Percentiles rank a stretch among this genome's conserved stretches.
These are phyloP conservation scores for Kwoniella pini DNA, from an alignment of 768 basidiomycete species.

Conservation along the genomic window DNA sequence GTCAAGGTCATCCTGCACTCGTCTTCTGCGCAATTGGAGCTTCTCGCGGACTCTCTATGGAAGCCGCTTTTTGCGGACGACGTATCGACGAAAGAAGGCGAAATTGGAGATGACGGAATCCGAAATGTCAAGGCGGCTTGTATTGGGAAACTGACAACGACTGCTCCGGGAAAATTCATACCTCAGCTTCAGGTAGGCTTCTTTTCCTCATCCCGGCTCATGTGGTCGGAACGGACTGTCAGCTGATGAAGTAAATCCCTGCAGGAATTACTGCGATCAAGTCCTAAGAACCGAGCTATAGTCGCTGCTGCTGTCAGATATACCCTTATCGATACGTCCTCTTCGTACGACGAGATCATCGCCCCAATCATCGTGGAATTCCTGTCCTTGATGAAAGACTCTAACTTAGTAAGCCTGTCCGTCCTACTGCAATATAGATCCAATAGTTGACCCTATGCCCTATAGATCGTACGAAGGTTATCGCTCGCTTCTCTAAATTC, in stretches of 20 bases:
- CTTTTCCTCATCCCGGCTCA: too few relatives aligned
- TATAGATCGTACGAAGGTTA: slow-evolving; percentile 81
- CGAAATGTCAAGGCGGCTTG: slow-evolving; percentile 95
- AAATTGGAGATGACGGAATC: slow-evolving; percentile 72
- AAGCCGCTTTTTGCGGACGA: slow-evolving; percentile 87
- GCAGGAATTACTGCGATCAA: slow-evolving; percentile 44
- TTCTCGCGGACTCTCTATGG: slow-evolving; percentile 88
- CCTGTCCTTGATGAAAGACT: slow-evolving; percentile 83
- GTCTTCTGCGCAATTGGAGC: slow-evolving; percentile 77
- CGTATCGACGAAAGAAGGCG: slow-evolving; percentile 2
- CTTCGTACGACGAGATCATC: slow-evolving; percentile 85
- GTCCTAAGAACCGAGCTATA: slow-evolving; percentile 67
- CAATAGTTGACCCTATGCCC: background rate
- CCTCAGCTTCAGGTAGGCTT: slow-evolving; percentile 87
- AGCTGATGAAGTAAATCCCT: too few relatives aligned
- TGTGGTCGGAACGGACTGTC: too few relatives aligned
- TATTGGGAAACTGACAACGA: slow-evolving; percentile 89
- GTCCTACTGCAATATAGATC: background rate
- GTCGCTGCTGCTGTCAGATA: slow-evolving; percentile 90
- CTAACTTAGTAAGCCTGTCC: slow-evolving; percentile 68
- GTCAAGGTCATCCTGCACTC: slow-evolving; percentile 85
- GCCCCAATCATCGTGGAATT: slow-evolving; percentile 84
- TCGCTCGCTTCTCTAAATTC: slow-evolving; percentile 90
- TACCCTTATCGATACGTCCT: slow-evolving; percentile 81
- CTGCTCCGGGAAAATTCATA: slow-evolving; percentile 84